phyloP scores from a whole-genome alignment of 768 basidiomycete genomes.

The Tricholoma bakamatsutake region DNA sequence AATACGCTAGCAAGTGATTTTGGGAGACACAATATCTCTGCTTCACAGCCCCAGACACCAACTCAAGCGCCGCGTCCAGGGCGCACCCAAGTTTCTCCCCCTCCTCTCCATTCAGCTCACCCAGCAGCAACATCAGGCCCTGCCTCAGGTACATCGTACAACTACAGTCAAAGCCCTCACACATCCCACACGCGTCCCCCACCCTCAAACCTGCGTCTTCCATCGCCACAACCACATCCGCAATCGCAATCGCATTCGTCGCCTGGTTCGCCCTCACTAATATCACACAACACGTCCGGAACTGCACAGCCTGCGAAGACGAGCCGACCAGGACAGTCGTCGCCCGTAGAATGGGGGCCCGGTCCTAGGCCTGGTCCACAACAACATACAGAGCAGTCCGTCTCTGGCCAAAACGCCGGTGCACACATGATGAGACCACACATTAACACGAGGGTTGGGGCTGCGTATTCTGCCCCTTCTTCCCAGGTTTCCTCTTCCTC shows the following conservation, averaged over 20 bases:
- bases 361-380: background rate
- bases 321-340: conserved; percentile 32
- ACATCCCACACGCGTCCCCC: conserved; percentile 7
- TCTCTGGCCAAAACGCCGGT: conserved; percentile 14
- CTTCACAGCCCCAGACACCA: background rate
- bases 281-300: background rate
- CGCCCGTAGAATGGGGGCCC: conserved; percentile 35
- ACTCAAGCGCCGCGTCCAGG: background rate
- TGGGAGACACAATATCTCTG: conserved; percentile 29
- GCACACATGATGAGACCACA: conserved; percentile 29
- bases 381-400: background rate
- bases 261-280: background rate
- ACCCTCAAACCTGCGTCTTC: conserved; percentile 1
- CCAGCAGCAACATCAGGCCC: conserved; percentile 9
- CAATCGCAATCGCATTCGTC: conserved; percentile 5
- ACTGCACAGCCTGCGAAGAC: conserved; percentile 8
- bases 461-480: conserved; percentile 7
- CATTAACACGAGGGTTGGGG: conserved; percentile 18
- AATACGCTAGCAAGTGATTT: conserved; percentile 32
- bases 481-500: conserved; percentile 3
- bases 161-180: conserved; percentile 8
- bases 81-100: background rate
- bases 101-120: background rate
- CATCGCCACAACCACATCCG: conserved; percentile 1
- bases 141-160: background rate